Percentiles rank a stretch among this genome's conserved stretches.
Evolutionary conservation across 2,329 filamentous ascomycete genomes (phyloP).

Genomic region (Parafenestella ontariensis): DNA sequence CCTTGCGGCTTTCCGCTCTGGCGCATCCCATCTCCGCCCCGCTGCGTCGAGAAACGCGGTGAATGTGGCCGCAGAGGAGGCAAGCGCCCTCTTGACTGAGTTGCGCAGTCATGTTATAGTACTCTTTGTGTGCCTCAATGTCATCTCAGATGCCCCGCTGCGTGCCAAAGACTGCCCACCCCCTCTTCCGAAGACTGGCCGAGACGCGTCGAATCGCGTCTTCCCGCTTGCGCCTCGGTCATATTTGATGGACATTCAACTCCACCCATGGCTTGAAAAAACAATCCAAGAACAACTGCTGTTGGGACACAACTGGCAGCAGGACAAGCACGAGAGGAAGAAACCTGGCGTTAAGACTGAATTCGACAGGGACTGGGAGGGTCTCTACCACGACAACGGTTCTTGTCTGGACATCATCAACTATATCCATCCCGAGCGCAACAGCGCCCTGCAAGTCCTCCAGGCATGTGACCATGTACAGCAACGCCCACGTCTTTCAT

Average conservation of each 20-base stretch:
- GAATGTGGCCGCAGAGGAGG: conserved; percentile 1
- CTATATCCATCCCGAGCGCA: conserved; percentile 9
- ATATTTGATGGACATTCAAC: conserved; percentile 21
- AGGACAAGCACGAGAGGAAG: conserved; percentile 16
- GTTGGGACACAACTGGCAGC: conserved; percentile 32
- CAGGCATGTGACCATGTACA: conserved; percentile 23
- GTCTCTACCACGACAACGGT: conserved; percentile 45
- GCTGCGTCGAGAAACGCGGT: conserved; percentile 1
- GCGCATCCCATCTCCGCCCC: conserved; percentile 1
- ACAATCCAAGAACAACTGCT: conserved; percentile 26
- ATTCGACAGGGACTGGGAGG: conserved; percentile 22
- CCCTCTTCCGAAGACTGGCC: neutral
- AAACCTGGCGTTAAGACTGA: conserved; percentile 4
- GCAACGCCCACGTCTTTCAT: neutral
- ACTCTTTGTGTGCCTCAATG: neutral
- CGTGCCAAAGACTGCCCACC: neutral
- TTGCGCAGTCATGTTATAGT: neutral
- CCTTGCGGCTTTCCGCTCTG: neutral
- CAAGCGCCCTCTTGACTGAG: neutral
- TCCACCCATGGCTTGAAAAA: conserved; percentile 32
- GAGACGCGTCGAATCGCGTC: conserved; percentile 25
- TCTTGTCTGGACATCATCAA: conserved; percentile 40
- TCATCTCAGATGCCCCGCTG: neutral
- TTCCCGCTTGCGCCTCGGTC: conserved; percentile 2
- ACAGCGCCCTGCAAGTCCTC: conserved; percentile 28